These are phyloP conservation scores for Phytopythium kandeliae DNA, from an alignment of 352 stramenopile species.

Conservation along the genomic window DNA sequence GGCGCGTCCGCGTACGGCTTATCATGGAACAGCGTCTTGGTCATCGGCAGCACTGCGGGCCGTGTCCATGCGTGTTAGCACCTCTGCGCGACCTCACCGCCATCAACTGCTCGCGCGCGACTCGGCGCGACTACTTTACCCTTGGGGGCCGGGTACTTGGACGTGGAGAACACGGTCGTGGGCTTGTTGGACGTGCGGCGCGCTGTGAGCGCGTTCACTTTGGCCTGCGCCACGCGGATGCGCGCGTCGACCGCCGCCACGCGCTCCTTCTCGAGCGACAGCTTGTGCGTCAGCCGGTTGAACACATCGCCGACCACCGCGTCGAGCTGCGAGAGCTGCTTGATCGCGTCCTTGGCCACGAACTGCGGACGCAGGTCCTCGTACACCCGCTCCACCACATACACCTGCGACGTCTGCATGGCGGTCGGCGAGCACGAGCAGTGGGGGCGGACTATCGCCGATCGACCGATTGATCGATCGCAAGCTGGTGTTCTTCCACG, in stretches of 20 bases:
- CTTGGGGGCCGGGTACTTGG: constrained; percentile 80
- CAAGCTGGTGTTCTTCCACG: too few species aligned
- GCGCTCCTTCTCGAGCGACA: constrained; percentile 75
- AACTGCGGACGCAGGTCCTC: constrained; percentile 82
- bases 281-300: constrained; percentile 68
- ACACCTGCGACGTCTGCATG: constrained; percentile 87
- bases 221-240: constrained; percentile 77
- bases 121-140: too few species aligned
- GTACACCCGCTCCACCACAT: constrained; percentile 83
- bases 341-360: constrained; percentile 81
- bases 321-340: constrained; percentile 80
- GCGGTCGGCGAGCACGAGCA: too few species aligned
- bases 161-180: constrained; percentile 87
- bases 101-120: too few species aligned
- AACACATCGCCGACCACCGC: constrained; percentile 83
- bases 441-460: too few species aligned
- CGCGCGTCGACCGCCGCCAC: constrained; percentile 66
- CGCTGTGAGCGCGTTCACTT: constrained; percentile 78
- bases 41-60: constrained; percentile 25
- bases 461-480: too few species aligned
- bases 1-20: constrained; percentile 78
- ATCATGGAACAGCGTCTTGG: constrained; percentile 80
- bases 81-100: too few species aligned
- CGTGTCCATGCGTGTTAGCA: too few species aligned
- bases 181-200: constrained; percentile 80